phyloP scores from a whole-genome alignment of 768 basidiomycete species.

The Pisolithus tinctorius region DNA sequence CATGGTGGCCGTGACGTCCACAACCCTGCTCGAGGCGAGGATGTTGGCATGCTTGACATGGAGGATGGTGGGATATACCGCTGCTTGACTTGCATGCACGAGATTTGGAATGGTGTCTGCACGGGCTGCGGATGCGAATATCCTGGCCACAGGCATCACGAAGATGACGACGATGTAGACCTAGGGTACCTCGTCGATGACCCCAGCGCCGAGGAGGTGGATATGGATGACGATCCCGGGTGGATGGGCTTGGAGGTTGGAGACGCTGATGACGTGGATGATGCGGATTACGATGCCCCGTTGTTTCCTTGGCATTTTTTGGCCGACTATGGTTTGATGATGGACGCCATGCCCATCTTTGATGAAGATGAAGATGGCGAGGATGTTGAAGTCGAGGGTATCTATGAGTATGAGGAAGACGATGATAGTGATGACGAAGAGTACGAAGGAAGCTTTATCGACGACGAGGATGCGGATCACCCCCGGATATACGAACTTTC shows the following conservation, averaged over 20 bases:
- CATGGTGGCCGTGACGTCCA: conserved; percentile 5
- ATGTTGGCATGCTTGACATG: conserved; percentile 59
- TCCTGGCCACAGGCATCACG: conserved; percentile 38
- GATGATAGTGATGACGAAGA: conserved; percentile 29
- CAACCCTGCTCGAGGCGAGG: conserved; percentile 22
- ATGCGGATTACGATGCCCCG: conserved; percentile 9
- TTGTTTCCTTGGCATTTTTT: conserved; percentile 14
- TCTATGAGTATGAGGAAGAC: conserved; percentile 1
- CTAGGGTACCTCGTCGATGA: conserved; percentile 24
- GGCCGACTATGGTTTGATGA: conserved; percentile 11
- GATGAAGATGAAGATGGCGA: conserved; percentile 13
- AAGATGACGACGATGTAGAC: conserved; percentile 23
- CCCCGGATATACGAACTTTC: not conserved
- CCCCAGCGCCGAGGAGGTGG: conserved; percentile 28
- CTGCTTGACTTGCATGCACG: conserved; percentile 71
- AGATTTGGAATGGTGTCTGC: conserved; percentile 68
- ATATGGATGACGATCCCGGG: conserved; percentile 12
- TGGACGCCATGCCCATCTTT: conserved; percentile 12
- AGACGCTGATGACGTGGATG: conserved; percentile 20
- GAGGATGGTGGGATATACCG: conserved; percentile 76
- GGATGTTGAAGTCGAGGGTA: conserved; percentile 14
- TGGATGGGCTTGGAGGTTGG: not conserved
- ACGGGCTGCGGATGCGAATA: conserved; percentile 55
- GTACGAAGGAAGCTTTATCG: conserved; percentile 54
- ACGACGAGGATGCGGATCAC: conserved; percentile 32